Conservation (phyloP, 2,329 filamentous ascomycete species). For the Escovopsis weberi region DNA sequence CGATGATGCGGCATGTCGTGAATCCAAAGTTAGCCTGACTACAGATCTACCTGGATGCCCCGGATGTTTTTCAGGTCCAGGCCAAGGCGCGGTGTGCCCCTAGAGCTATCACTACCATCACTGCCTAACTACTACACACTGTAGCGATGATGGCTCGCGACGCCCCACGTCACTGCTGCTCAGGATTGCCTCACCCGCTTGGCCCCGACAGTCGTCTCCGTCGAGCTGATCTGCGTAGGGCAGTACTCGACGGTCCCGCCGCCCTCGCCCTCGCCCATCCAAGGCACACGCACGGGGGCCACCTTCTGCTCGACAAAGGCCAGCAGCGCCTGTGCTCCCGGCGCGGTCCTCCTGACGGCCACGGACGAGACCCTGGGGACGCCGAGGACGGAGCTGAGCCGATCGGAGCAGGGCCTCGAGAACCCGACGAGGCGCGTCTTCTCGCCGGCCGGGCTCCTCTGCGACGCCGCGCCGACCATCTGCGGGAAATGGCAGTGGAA, state of each 20-base stretch:
- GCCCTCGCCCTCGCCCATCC: conserved; percentile 26
- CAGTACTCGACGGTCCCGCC: conserved; percentile 13
- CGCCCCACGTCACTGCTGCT: no score
- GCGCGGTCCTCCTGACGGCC: conserved; percentile 41
- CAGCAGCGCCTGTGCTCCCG: conserved; percentile 40
- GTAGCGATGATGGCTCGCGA: no score
- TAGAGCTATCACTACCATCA: no score
- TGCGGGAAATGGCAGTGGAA: conserved; percentile 47
- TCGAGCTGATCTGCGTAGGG: conserved; percentile 19
- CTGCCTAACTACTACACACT: no score
- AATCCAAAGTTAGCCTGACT: no score
- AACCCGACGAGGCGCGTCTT: conserved; percentile 46
- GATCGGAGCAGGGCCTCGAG: conserved; percentile 42
- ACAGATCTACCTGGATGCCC: no score
- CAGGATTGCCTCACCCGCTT: conserved; percentile 12
- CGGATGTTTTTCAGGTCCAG: no score
- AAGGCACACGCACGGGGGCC: conserved; percentile 35
- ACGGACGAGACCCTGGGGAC: conserved; percentile 52
- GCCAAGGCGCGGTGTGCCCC: no score
- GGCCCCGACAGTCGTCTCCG: conserved; percentile 21
- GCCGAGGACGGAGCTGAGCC: conserved; percentile 40
- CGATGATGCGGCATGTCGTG: no score
- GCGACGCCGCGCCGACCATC: conserved; percentile 35
- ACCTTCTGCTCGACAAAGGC: conserved; percentile 41
- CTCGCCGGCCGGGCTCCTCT: conserved; percentile 19